Base-by-base conservation (phyloP, 495 filamentous ascomycete species). In the Ramalina peruviana region DNA sequence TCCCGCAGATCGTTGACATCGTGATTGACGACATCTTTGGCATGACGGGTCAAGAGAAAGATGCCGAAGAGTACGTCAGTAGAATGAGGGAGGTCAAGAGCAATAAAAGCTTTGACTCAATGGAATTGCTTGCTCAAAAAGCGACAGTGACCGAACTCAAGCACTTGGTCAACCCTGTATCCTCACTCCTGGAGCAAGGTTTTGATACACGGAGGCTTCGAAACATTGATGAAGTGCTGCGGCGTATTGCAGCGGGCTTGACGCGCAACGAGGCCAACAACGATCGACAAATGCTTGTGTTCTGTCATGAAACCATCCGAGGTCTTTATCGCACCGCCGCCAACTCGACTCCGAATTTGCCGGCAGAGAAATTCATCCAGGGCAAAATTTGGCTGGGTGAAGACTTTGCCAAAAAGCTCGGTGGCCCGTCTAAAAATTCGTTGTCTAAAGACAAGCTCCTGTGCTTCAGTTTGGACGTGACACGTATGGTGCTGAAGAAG, bases 1-100 rank as follows among this genome's bases (percentile, higher is more conserved):
- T 96, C 30, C 63, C 69, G 4, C 72, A 86, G 16, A 78, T 97
- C 38, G 77, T 87, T 40, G 71, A 78, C 4, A 75, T 99, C 39
- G 82, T 96, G 46, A 93, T 97, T 86, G 92, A 99, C 56, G 93
- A 97, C 61, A 93, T 88, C 12, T 99, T 99, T 62, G 92, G 92
- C 16, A 80, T 77, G n/a, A 80, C 82, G n/a, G 92, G 92, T 13
- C 81, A 92, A 67, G 92, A 99, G 59, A 99, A 99, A 62, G 92
- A 99, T 57, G 88, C 90, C 0, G 88, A 90, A 55, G 92, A 88
- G 40, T 99, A 99, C 60, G 78, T 83, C 49, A 95, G 85, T 65
- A 82, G 86, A 59, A 95, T 94, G 85, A 93, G 87, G 65, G 92
- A 99, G 67, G 83, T 97, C 17, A 96, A 95, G 69, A 88, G 84